A percentile compares a stretch with the other conserved stretches of the same genome.
Conservation (phyloP, 2,329 filamentous ascomycete species). For the Aureobasidium sp. region DNA sequence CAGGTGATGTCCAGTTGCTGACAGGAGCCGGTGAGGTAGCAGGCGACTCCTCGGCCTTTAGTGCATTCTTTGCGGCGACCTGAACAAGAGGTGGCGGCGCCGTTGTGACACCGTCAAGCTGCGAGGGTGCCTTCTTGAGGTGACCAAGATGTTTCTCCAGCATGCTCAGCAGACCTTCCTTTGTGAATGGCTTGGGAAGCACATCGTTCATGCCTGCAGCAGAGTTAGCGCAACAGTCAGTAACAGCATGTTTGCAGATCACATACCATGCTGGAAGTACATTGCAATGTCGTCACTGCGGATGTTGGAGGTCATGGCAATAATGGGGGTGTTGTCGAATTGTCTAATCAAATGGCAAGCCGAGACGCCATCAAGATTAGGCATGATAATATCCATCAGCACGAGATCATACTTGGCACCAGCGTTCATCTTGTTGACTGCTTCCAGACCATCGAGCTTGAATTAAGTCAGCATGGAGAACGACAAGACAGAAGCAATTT, state of each 20-base stretch:
- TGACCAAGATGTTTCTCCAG: conserved; percentile 84
- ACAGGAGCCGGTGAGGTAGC: conserved; percentile 53
- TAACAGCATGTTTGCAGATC: not conserved
- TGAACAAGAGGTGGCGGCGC: conserved; percentile 49
- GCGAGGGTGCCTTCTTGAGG: conserved; percentile 54
- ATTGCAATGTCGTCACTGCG: conserved; percentile 92
- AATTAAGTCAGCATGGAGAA: conserved; percentile 23
- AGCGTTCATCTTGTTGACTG: conserved; percentile 73
- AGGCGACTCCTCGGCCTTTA: conserved; percentile 58
- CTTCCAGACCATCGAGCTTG: conserved; percentile 79
- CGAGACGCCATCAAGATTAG: conserved; percentile 87
- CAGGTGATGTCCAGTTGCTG: conserved; percentile 58
- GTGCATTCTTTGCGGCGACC: conserved; percentile 46
- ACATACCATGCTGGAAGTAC: conserved; percentile 91
- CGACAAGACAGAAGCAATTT: not conserved
- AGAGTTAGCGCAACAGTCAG: not conserved
- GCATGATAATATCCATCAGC: conserved; percentile 75
- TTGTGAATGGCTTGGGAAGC: conserved; percentile 91
- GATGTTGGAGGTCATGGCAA: conserved; percentile 99
- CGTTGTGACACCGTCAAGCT: conserved; percentile 27
- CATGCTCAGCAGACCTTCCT: conserved; percentile 68
- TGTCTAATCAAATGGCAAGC: conserved; percentile 90
- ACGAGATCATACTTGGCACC: conserved; percentile 57
- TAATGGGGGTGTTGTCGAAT: conserved; percentile 77
- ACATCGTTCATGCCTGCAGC: conserved; percentile 96